A percentile compares a stretch with the other conserved stretches of the same genome.
phyloP scores from a whole-genome alignment of 179 eudicot species.

The Monotropa hypopitys region DNA sequence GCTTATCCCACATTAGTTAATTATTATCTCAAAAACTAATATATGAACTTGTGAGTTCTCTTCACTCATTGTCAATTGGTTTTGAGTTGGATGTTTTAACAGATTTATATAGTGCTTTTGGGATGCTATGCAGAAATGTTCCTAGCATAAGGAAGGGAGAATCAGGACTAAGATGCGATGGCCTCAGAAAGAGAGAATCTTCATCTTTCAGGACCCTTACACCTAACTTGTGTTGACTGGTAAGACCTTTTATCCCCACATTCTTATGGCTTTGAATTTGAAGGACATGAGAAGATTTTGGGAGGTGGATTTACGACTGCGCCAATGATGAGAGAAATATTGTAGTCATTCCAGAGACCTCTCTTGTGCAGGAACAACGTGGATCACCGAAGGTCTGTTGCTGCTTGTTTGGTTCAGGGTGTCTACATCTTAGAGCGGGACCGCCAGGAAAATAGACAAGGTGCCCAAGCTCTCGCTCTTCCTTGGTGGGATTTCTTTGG shows the following conservation, averaged over 20 bases:
- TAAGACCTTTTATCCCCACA: slow-evolving; percentile 21
- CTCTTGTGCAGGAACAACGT: slow-evolving; percentile 49
- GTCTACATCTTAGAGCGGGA: slow-evolving; percentile 89
- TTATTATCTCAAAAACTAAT: no score
- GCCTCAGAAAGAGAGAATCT: slow-evolving; percentile 55
- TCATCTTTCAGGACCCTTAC: slow-evolving; percentile 49
- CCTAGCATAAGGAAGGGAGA: neutral
- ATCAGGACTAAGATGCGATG: slow-evolving; percentile 12
- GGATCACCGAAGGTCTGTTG: slow-evolving; percentile 69
- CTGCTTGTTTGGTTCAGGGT: slow-evolving; percentile 75
- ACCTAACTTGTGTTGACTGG: slow-evolving; percentile 76
- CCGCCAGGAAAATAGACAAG: slow-evolving; percentile 62
- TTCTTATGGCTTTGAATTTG: neutral
- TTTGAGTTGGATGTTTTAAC: no score
- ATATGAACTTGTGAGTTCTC: no score
- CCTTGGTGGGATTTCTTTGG: slow-evolving; percentile 72
- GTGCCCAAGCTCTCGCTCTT: slow-evolving; percentile 54
- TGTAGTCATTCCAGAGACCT: neutral
- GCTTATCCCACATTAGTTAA: no score
- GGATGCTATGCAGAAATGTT: slow-evolving; percentile 9
- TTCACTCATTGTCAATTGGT: no score
- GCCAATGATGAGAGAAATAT: neutral
- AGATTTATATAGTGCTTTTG: no score
- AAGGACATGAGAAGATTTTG: neutral
- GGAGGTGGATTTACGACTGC: neutral